A percentile compares a stretch with the other conserved stretches of the same genome.
Conservation (phyloP, 2,329 filamentous ascomycete genomes). For the Ophiostoma novo-ulmi region DNA sequence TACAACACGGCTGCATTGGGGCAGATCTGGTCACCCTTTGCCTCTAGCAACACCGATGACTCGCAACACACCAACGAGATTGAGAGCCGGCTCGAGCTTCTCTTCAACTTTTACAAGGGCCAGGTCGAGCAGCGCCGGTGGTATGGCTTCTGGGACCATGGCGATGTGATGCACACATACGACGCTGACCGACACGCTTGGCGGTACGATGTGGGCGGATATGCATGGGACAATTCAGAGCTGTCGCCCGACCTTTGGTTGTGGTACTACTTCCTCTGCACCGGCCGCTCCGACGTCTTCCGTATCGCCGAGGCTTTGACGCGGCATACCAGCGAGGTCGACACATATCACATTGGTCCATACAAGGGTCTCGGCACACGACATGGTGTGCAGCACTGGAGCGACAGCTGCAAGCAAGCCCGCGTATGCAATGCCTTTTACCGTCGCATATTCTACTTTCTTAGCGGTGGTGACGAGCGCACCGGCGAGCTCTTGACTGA, state of each 20-base stretch:
- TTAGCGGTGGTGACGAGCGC: slow-evolving; percentile 4
- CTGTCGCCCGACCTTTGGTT: slow-evolving; percentile 2
- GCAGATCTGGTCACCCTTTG: neutral
- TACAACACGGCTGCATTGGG: neutral
- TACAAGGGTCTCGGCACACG: slow-evolving; percentile 11
- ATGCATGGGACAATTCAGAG: slow-evolving; percentile 12
- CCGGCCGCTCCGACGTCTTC: neutral
- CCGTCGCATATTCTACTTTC: slow-evolving; percentile 6
- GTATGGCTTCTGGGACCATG: slow-evolving; percentile 11
- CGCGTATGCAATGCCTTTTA: slow-evolving; percentile 11
- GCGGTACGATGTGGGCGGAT: slow-evolving; percentile 5
- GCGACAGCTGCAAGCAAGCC: slow-evolving; percentile 10
- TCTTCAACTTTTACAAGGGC: slow-evolving; percentile 8
- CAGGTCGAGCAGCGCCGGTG: slow-evolving; percentile 10
- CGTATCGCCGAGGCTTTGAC: neutral
- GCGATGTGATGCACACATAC: slow-evolving; percentile 9
- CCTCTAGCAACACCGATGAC: neutral
- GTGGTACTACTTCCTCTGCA: slow-evolving; percentile 13
- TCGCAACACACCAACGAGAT: neutral
- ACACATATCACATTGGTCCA: neutral
- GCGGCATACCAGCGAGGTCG: slow-evolving; percentile 7
- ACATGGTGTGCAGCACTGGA: slow-evolving; percentile 10
- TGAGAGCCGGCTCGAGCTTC: neutral
- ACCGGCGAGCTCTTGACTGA: slow-evolving; percentile 1
- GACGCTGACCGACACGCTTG: slow-evolving; percentile 7